Evolutionary conservation across 306 rosid genomes (phyloP), one percentile per base, ranked within the genome.

Genomic region (Dryas octopetala): DNA sequence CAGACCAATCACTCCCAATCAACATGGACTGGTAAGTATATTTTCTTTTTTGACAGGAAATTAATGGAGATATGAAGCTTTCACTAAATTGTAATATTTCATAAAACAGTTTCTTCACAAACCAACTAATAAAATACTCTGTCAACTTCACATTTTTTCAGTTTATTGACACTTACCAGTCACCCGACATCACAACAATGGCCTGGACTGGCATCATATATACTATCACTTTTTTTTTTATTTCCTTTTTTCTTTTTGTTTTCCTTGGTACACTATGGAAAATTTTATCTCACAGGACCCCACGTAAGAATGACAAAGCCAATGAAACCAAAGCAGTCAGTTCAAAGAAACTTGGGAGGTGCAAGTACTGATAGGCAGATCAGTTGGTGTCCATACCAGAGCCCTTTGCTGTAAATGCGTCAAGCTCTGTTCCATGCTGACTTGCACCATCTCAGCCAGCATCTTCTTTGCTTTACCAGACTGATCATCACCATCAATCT

Each of bases 401-500:
- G 97, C 99, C 83, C 99, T 83, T 78, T 84, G 90, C 85, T 95
- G 99, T 45, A 94, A 84, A 86, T 95, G 99, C 61, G 96, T 86
- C 78, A 95, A 80, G 79, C 99, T 95, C 75, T 95, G 97, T 46
- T 95, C 98, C 99, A 95, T 95, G 85, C 99, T 95, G 45, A 95
- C 97, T 89, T 95, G 99, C 41, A 95, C 98, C 99, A 95, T 95
- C 83, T 95, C 99, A 15, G 99, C 92, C 23, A 95, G 86, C 96
- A 92, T 92, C 81, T 95, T 95, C 90, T 92, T 92, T 6, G 99
- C 99, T 64, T 92, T 95, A 54, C 90, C 83, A 5, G 91, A 83
- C 71, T 95, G 99, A 19, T 95, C 98, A 45, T 90, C 98, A 49
- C 96, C 96, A 54, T 95, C 97, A 48, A 95, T 92, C 83, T 85